Conservation (phyloP, 2,329 filamentous ascomycete species). For the Nemania serpens region DNA sequence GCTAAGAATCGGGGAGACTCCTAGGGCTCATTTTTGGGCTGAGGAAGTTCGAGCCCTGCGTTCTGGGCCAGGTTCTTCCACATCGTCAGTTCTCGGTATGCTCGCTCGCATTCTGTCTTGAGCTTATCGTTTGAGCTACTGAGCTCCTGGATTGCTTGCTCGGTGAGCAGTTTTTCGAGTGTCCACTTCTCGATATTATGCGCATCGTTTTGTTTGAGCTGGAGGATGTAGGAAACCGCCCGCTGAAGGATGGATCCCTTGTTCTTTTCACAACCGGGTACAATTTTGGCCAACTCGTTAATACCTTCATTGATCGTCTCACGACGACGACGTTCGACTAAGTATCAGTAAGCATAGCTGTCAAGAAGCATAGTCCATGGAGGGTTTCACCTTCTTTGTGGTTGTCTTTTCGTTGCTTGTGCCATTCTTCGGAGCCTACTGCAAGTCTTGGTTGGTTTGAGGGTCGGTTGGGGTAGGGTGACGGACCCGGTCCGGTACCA, state of each 20-base stretch:
- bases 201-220: slow-evolving; percentile 91
- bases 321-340: slow-evolving; percentile 92
- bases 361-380: not conserved
- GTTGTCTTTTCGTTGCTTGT: slow-evolving; percentile 94
- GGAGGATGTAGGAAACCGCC: slow-evolving; percentile 90
- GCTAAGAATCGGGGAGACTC: slow-evolving; percentile 21
- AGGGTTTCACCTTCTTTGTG: slow-evolving; percentile 84
- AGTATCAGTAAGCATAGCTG: slow-evolving; percentile 28
- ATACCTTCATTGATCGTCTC: slow-evolving; percentile 99
- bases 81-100: slow-evolving; percentile 76
- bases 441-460: slow-evolving; percentile 69
- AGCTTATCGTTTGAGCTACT: slow-evolving; percentile 86
- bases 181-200: slow-evolving; percentile 96
- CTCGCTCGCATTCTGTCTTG: slow-evolving; percentile 77
- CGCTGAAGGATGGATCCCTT: slow-evolving; percentile 95
- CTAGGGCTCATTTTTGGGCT: slow-evolving; percentile 46
- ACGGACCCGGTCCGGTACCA: slow-evolving; percentile 42
- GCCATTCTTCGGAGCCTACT: slow-evolving; percentile 98
- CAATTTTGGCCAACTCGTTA: slow-evolving; percentile 96
- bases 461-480: slow-evolving; percentile 42
- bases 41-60: slow-evolving; percentile 57
- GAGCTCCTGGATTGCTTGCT: slow-evolving; percentile 87
- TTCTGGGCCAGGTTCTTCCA: slow-evolving; percentile 74
- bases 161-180: slow-evolving; percentile 84
- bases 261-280: slow-evolving; percentile 97